Percentiles rank a stretch among this genome's conserved stretches.
phyloP scores from a whole-genome alignment of 2,329 filamentous ascomycete genomes.

The Aspergillus neotritici region DNA sequence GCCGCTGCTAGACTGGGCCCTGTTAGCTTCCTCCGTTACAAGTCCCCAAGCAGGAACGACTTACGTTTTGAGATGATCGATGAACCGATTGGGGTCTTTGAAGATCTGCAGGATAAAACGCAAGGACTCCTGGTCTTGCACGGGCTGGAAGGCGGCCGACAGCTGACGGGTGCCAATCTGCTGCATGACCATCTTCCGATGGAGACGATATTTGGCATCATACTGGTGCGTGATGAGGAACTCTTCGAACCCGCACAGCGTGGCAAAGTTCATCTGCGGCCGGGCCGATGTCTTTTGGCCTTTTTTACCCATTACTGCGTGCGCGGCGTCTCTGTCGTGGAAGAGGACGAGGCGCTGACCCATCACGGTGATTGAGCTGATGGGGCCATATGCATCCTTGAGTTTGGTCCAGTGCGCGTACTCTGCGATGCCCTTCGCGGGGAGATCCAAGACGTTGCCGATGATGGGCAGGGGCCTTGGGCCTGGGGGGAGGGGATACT shows the following conservation, averaged over 20 bases:
- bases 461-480: background rate
- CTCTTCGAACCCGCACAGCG: conserved; percentile 3
- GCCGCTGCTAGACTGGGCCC: conserved; percentile 22
- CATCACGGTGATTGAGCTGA: conserved; percentile 5
- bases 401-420: conserved; percentile 3
- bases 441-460: conserved; percentile 2
- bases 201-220: background rate
- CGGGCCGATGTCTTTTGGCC: conserved; percentile 4
- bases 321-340: conserved; percentile 4
- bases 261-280: conserved; percentile 3
- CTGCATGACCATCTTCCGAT: conserved; percentile 17
- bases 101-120: conserved; percentile 40
- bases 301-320: background rate
- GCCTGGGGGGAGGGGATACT: background rate
- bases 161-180: conserved; percentile 40
- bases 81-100: conserved; percentile 32
- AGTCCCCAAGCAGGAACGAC: no score
- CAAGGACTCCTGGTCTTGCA: conserved; percentile 41
- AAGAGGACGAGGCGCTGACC: conserved; percentile 1
- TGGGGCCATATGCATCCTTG: conserved; percentile 4
- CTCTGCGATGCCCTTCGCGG: background rate
- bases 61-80: conserved; percentile 34
- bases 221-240: conserved; percentile 5
- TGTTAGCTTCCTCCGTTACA: no score
- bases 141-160: conserved; percentile 33